Conservation (phyloP, 139 green algal genomes). For the Mesotaenium endlicherianum region DNA sequence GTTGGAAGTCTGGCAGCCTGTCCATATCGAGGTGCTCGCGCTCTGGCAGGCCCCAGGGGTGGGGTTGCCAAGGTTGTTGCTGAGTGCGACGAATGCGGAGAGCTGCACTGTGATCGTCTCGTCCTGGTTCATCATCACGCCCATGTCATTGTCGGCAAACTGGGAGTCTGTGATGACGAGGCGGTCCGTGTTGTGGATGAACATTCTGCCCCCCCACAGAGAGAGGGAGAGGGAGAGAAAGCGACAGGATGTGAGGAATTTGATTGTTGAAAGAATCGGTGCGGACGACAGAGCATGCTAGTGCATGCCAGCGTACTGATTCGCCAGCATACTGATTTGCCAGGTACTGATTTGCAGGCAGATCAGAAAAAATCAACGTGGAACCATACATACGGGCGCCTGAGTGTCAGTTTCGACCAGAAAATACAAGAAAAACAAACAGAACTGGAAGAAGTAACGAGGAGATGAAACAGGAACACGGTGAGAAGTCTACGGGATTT, state of each 20-base stretch:
- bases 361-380: background rate
- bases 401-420: too few relatives aligned
- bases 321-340: background rate
- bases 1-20: background rate
- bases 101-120: background rate
- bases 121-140: background rate
- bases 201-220: slow-evolving; percentile 10
- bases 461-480: too few relatives aligned
- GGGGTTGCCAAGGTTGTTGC: slow-evolving; percentile 27
- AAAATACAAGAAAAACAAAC: too few relatives aligned
- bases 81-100: slow-evolving; percentile 19
- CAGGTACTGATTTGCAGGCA: background rate
- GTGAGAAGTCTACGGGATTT: too few relatives aligned
- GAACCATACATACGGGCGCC: too few relatives aligned
- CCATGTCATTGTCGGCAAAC: slow-evolving; percentile 16
- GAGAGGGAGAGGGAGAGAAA: too few relatives aligned
- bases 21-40: background rate
- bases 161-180: background rate
- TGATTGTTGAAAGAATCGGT: background rate
- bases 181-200: slow-evolving; percentile 24
- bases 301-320: too few relatives aligned
- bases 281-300: background rate
- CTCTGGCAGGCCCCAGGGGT: too few relatives aligned
- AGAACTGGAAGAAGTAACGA: too few relatives aligned
- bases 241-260: background rate